Conservation (phyloP, 805 yeast species). For the Wickerhamomyces bisporus region DNA sequence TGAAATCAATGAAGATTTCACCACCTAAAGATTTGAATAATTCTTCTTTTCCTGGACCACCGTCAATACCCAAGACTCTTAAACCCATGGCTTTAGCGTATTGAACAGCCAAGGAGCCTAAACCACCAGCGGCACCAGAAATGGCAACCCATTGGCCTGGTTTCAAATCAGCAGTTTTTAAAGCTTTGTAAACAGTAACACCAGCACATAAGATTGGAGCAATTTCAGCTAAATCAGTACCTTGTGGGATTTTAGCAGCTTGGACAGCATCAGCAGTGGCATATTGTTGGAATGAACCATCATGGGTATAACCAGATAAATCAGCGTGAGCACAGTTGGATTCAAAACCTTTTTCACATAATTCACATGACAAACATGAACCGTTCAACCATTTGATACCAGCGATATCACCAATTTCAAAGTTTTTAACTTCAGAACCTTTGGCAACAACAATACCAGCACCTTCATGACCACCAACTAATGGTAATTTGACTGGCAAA, state of each 20-base stretch:
- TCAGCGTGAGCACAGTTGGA: conserved; percentile 67
- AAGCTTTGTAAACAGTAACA: conserved; percentile 85
- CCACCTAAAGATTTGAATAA: conserved; percentile 59
- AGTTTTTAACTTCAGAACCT: conserved; percentile 64
- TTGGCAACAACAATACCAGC: conserved; percentile 80
- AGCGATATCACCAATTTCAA: conserved; percentile 74
- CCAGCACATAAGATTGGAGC: conserved; percentile 91
- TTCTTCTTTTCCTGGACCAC: conserved; percentile 57
- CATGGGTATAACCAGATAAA: conserved; percentile 83
- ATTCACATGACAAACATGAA: conserved; percentile 73
- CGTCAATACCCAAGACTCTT: conserved; percentile 67
- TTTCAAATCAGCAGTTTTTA: conserved; percentile 66
- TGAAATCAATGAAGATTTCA: conserved; percentile 58
- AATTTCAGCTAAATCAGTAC: conserved; percentile 66
- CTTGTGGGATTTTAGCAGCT: conserved; percentile 74
- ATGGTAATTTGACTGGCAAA: conserved; percentile 62
- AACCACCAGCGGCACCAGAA: conserved; percentile 79
- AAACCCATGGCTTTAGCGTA: conserved; percentile 75
- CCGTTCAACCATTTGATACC: conserved; percentile 84
- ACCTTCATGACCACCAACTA: conserved; percentile 89
- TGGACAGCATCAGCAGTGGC: conserved; percentile 86
- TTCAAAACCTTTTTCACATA: conserved; percentile 62
- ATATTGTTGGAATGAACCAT: conserved; percentile 89
- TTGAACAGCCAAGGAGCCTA: conserved; percentile 70
- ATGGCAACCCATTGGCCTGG: conserved; percentile 76